These are phyloP conservation scores for Colletotrichum sp. DNA, from an alignment of 2,329 filamentous ascomycete genomes.

Conservation along the genomic window DNA sequence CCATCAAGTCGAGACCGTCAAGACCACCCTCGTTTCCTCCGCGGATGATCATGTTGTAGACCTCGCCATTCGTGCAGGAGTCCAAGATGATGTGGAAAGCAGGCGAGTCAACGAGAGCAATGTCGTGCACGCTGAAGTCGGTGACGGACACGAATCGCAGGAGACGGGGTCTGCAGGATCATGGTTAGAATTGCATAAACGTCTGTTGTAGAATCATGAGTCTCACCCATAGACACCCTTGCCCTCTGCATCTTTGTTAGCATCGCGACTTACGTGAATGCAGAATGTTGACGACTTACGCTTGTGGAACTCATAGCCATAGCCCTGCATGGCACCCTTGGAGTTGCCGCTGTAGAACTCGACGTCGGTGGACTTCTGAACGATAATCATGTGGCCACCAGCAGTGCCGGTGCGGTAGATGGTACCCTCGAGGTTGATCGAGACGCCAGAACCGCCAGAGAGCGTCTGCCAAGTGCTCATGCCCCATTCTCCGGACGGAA, in stretches of 20 bases:
- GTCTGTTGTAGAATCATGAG: too few species aligned
- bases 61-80: slow-evolving; percentile 51
- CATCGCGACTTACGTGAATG: background rate
- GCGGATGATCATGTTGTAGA: slow-evolving; percentile 59
- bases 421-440: slow-evolving; percentile 49
- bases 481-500: slow-evolving; percentile 51
- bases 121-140: slow-evolving; percentile 52
- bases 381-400: slow-evolving; percentile 19
- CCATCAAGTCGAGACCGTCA: slow-evolving; percentile 60
- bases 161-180: slow-evolving; percentile 38
- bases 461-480: slow-evolving; percentile 50
- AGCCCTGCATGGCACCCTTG: slow-evolving; percentile 51
- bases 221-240: slow-evolving; percentile 7
- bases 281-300: background rate
- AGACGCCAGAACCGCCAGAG: slow-evolving; percentile 46
- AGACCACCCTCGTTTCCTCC: slow-evolving; percentile 55
- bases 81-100: slow-evolving; percentile 53
- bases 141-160: slow-evolving; percentile 46
- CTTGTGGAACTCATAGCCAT: slow-evolving; percentile 49
- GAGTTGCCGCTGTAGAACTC: slow-evolving; percentile 47
- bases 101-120: slow-evolving; percentile 51
- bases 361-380: slow-evolving; percentile 39
- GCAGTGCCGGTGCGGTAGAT: slow-evolving; percentile 27
- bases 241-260: slow-evolving; percentile 1
- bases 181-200: background rate